Evolutionary conservation across 2,329 filamentous ascomycete genomes (phyloP), one percentile per base, ranked within the genome.

Genomic region (Cladosporium halotolerans): DNA sequence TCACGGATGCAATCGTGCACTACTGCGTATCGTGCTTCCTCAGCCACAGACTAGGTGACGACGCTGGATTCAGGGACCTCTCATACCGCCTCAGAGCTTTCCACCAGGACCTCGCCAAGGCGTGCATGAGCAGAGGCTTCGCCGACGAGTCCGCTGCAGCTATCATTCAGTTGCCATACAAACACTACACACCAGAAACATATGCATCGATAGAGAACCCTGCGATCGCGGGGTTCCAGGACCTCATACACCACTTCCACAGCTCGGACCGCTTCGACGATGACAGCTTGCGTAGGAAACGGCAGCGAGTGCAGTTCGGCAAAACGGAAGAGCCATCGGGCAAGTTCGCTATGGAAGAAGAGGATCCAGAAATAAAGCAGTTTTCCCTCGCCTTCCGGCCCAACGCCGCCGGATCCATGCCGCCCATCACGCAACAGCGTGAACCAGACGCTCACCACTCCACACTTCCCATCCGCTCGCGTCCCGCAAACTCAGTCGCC

Each of bases 11-110:
- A 0, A 61, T 76, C 13, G 62, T 73, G 45, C 67, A 73, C 57
- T 76, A 75, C 60, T 75, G 72, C 54, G 63, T 76, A 16, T 62
- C 65, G 6, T 63, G 62, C 28, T 74, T 73, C 57, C 36, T 60
- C 3, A 63, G 66, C 23, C 72, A 76, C 55, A 57, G 58, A 13
- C 64, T 76, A 3, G 67, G 61, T 2, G 49, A 67, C 18, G 62
- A 68, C 40, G 50, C 55, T 9, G 66, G 67, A 2, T 76, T 76
- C 60, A 62, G 65, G 18, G 56, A 65, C 11, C 55, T 72, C 9
- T 66, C 67, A 1, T 68, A 61, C 39, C 67, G 72, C 6, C 61
- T 71, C 9, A 60, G 66, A 6, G 61, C 63, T 5, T 75, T 76
- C 57, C 66, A 71, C 39, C 66, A 68, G 45, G 72, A 72, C 34